phyloP scores from a whole-genome alignment of 257 asterid species.

The Petrea volubilis region DNA sequence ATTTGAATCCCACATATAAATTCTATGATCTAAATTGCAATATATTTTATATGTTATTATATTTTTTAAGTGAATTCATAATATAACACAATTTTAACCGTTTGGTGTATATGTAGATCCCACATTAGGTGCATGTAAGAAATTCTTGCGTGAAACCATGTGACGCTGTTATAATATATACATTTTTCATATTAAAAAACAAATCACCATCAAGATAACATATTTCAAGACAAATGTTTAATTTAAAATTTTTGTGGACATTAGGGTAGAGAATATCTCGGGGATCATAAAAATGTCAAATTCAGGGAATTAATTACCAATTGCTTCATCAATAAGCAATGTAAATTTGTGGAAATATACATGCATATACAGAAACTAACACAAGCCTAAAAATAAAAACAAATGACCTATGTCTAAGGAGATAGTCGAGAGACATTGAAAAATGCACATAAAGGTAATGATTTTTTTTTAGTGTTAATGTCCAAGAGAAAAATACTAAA shows the following conservation, averaged over 20 bases:
- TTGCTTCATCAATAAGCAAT: constrained; percentile 10
- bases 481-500: neutral
- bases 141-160: no score
- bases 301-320: neutral
- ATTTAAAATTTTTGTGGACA: neutral
- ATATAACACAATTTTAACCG: no score
- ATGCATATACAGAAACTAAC: neutral
- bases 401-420: neutral
- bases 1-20: no score
- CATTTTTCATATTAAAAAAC: no score
- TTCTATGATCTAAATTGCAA: no score
- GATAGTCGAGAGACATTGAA: constrained; percentile 4
- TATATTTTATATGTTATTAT: no score
- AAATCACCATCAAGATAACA: neutral
- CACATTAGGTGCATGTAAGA: no score
- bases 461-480: neutral
- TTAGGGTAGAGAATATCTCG: constrained; percentile 12
- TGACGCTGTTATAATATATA: no score
- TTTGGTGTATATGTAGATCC: no score
- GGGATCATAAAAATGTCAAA: neutral
- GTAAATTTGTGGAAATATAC: neutral
- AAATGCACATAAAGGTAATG: constrained; percentile 1
- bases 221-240: neutral
- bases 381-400: neutral
- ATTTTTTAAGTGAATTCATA: no score